Base-by-base conservation (phyloP, 495 filamentous ascomycete genomes). In the Patellaria atrata region DNA sequence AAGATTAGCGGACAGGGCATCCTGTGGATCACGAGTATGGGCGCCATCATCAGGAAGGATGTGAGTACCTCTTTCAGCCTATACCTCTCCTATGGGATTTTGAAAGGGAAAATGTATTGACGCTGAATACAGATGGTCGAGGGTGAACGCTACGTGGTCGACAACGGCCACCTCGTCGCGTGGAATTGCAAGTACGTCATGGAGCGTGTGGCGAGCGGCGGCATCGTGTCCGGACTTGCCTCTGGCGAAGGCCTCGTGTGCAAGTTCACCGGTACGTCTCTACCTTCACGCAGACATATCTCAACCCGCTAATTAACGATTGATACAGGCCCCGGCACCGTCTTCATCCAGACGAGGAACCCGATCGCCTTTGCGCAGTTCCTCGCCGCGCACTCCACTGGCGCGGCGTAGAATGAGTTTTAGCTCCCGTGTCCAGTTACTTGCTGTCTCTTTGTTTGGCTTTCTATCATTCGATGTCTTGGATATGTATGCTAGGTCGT, bases 101-200 rank as follows among this genome's bases (percentile, higher is more conserved):
- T 8, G 27, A 9, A 4, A 20, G 20, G 9, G 27, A 6, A 30
- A 14, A 10, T 12, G 5, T 9, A 18, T 15, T 12, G 18, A 17
- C 3, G 33, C 30, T 45, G 25, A 40, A 12, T 18, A 17, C 38
- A 89, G 77, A 67, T 94, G 15, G 62, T 58, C 20, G 72, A 79
- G 5, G 73, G 73, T 2, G 87, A 96, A 50, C 73, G 73, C 36
- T 97, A 93, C 54, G 79, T 84, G 37, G 74, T 97, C 33, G 86
- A 97, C 48, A 97, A 97, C 48, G 87, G 86, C 7, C 85, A 97
- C 43, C 63, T 97, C 4, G 86, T 97, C 1, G 91, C 89, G 3
- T 97, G 89, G 89, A 94, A 94, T 50, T 87, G 82, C 55, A 80
- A 91, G 42, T 97, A 96, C 50, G 62, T 77, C 8, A 71, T 96